phyloP scores from a whole-genome alignment of 306 rosid species.

The Bauhinia variegata region DNA sequence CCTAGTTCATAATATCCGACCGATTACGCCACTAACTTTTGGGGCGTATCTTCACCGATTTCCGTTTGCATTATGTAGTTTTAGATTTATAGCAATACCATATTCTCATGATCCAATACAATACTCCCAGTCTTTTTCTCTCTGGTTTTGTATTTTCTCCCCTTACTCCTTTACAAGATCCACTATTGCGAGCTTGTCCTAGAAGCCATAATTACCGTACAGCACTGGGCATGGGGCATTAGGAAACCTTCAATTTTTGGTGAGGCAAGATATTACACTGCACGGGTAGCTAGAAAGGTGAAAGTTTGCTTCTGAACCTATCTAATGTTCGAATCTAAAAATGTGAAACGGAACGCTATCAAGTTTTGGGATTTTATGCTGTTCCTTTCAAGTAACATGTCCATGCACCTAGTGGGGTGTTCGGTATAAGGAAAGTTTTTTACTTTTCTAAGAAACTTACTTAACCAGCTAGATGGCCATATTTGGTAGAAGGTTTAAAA shows the following conservation, averaged over 20 bases:
- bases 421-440: too few relatives aligned
- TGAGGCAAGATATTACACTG: conserved; percentile 1
- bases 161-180: background rate
- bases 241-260: background rate
- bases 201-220: background rate
- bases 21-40: background rate
- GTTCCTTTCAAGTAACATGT: background rate
- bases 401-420: too few relatives aligned
- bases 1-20: conserved; percentile 7
- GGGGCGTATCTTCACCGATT: background rate
- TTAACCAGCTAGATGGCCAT: too few relatives aligned
- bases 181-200: background rate
- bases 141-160: background rate
- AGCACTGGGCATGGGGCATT: background rate
- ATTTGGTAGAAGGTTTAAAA: too few relatives aligned
- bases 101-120: background rate
- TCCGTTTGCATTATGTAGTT: background rate
- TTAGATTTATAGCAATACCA: background rate
- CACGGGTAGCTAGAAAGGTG: background rate
- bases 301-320: background rate
- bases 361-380: background rate
- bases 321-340: background rate
- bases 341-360: too few relatives aligned
- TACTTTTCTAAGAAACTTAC: too few relatives aligned
- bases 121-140: background rate